Evolutionary conservation across 2,329 filamentous ascomycete species (phyloP), one percentile per base, ranked within the genome.

Genomic region (Ceratocystis harringtonii): DNA sequence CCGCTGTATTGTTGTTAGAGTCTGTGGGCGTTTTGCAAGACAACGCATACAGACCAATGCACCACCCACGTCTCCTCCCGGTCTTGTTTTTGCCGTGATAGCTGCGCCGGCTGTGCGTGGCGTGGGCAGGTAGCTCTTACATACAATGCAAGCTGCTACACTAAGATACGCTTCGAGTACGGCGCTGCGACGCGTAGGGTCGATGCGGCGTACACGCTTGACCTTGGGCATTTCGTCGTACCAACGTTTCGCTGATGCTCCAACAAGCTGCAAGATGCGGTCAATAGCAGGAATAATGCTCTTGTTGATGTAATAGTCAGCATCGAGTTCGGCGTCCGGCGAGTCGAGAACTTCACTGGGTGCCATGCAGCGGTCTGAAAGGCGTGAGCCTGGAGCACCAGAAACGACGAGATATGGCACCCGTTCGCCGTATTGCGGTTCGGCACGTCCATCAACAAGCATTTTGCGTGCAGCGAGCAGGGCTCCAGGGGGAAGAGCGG

Each of bases 191-290:
- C 68, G 41, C 3, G 67, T 68, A 15, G 61, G 68, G 10, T 62
- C 67, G 70, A 73, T 52, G 65, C 73, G 68, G 62, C 73, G 82
- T 58, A 92, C 83, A 7, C 87, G 85, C 72, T 91, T 88, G 22
- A 94, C 80, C 73, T 95, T 96, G 58, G 92, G 92, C 90, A 97
- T 95, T 75, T 96, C 91, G 69, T 96, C 90, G 72, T 91, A 97
- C 94, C 94, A 99, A 67, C 84, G 82, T 19, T 89, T 79, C 0
- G 97, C 89, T 72, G 94, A 95, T 41, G 91, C 94, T 5, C 94
- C 94, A 1, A 97, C 89, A 2, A 99, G 85, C 71, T 94, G 96
- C 78, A 99, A 96, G 69, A 99, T 96, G 32, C 94, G 86, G 74
- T 97, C 92, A 0, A 99, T 81, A 0, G 94, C 94, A 5, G 94